These are phyloP conservation scores for Thecaphora thlaspeos DNA, from an alignment of 1,284 basidiomycete genomes.

Conservation along the genomic window DNA sequence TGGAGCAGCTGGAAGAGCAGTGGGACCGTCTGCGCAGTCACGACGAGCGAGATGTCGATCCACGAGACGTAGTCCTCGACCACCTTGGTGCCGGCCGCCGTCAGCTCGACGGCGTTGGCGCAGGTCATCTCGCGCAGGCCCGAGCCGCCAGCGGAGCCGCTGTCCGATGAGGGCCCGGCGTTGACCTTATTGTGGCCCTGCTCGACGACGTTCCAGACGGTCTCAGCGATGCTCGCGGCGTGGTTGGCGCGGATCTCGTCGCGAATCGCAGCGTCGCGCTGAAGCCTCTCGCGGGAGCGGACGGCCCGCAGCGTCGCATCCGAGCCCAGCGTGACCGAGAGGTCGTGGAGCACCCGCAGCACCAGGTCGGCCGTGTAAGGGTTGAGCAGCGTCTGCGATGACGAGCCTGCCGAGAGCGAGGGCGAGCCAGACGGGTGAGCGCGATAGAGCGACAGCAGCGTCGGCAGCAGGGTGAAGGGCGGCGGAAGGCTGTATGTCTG, in stretches of 20 bases:
- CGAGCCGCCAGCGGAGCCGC: slow-evolving; percentile 58
- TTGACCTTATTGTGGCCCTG: slow-evolving; percentile 62
- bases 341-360: slow-evolving; percentile 53
- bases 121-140: slow-evolving; percentile 63
- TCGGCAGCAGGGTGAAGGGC: slow-evolving; percentile 73
- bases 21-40: slow-evolving; percentile 84
- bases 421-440: slow-evolving; percentile 59
- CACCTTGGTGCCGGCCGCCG: slow-evolving; percentile 77
- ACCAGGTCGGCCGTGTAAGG: slow-evolving; percentile 75
- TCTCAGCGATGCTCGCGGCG: slow-evolving; percentile 80
- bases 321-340: slow-evolving; percentile 54
- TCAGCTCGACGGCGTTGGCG: slow-evolving; percentile 62
- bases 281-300: slow-evolving; percentile 48
- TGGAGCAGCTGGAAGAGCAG: slow-evolving; percentile 82
- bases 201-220: slow-evolving; percentile 77
- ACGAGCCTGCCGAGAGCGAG: slow-evolving; percentile 69
- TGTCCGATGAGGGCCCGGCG: slow-evolving; percentile 11
- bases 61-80: slow-evolving; percentile 94
- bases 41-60: slow-evolving; percentile 95
- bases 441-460: slow-evolving; percentile 54
- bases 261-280: slow-evolving; percentile 52
- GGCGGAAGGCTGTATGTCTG: slow-evolving; percentile 81
- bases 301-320: slow-evolving; percentile 53
- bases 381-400: slow-evolving; percentile 73
- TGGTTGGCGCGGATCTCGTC: slow-evolving; percentile 60